Evolutionary conservation across 805 yeast species (phyloP), one percentile per base, ranked within the genome.

Genomic region (Saturnispora serradocipensis): DNA sequence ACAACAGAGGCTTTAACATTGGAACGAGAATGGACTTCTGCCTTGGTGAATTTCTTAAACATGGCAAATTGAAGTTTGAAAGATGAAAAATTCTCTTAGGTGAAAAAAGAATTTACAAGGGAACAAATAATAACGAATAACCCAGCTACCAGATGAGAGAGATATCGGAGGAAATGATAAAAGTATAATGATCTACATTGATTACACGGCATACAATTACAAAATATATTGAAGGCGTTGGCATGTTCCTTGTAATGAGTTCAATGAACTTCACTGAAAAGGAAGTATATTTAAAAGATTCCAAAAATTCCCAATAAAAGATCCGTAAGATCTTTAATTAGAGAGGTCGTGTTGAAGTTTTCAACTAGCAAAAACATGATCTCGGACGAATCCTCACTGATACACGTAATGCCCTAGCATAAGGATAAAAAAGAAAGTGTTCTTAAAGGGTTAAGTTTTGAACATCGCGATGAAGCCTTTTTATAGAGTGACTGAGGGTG

Each of bases 351-450:
- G 90, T 93, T 86, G 84, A 82, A 88, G 90, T 88, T 93, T 91
- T 93, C 97, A 93, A 91, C 97, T 96, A 91, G 99, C 99, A 91
- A 91, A 91, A 88, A 93, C 98, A 91, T 96, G 95, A 90, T 89
- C 99, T 91, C 99, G 98, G 99, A 93, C 97, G 96, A 90, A 89
- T 93, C 99, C 98, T 91, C 99, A 91, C 96, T 90, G 98, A 91
- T 89, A 88, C 95, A 96, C 96, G 98, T 93, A 91, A 89, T 91
- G 96, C 98, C 98, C 99, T 85, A 86, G 99, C 98, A 91, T 88
- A 91, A 91, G 84, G 97, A 90, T 87, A 43, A 48, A 47, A 35
- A 53, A 36, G 28, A 42, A 20, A 36, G 30, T 59, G 7, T 13
- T 3, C 13, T 16, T n/a, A 48, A 20, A 20, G 22, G 18, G 27